A percentile compares a stretch with the other conserved stretches of the same genome.
Evolutionary conservation across 73 alveolate species (phyloP).

Genomic region (Stentor roeselii): DNA sequence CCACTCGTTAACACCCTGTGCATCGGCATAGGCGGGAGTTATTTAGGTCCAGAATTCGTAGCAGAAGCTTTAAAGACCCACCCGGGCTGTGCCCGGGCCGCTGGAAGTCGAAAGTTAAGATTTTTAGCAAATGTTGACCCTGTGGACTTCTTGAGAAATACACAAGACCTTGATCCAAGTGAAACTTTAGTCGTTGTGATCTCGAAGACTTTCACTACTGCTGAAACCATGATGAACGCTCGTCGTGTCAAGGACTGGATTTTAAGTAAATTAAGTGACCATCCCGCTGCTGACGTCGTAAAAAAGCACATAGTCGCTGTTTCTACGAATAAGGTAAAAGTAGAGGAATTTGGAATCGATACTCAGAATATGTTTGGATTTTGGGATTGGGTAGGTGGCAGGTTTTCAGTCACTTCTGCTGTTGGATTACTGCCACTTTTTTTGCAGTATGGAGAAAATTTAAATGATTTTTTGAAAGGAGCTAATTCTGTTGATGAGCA

Average conservation of each 20-base stretch:
- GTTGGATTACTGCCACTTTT: conserved; percentile 95
- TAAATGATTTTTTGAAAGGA: conserved; percentile 72
- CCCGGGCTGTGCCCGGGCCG: conserved; percentile 47
- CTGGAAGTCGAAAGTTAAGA: conserved; percentile 65
- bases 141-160: conserved; percentile 86
- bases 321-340: conserved; percentile 71
- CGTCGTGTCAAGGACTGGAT: conserved; percentile 69
- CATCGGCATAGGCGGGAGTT: conserved; percentile 92
- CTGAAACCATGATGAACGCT: conserved; percentile 96
- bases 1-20: conserved; percentile 60
- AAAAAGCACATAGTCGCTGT: conserved; percentile 82
- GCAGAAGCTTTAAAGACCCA: conserved; percentile 70
- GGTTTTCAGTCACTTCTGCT: conserved; percentile 95
- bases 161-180: conserved; percentile 77
- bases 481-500: conserved; percentile 75
- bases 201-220: conserved; percentile 97
- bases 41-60: conserved; percentile 88
- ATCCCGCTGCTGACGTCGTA: not conserved
- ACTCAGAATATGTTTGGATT: conserved; percentile 87
- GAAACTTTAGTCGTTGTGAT: conserved; percentile 80
- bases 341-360: conserved; percentile 79
- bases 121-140: conserved; percentile 99
- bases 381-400: conserved; percentile 99
- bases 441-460: conserved; percentile 74
- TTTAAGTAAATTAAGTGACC: not conserved